Evolutionary conservation across 345 rosid species (phyloP).

Genomic region (Boechera divaricarpa): DNA sequence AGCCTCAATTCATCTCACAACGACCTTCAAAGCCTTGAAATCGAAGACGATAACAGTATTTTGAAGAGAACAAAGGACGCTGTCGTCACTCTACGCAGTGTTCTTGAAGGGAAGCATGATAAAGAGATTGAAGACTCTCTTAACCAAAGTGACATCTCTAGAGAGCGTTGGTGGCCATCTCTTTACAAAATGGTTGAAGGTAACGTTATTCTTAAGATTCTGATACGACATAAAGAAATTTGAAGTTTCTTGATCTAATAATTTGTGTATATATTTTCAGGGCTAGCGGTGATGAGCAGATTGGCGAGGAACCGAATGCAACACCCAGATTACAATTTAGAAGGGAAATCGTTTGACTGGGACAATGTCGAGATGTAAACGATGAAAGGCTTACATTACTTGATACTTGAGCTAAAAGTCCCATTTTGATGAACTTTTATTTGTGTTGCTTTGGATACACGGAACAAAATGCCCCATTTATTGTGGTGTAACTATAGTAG

Average conservation of each 20-base stretch:
- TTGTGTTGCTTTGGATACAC: slow-evolving; percentile 33
- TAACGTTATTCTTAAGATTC: slow-evolving; percentile 30
- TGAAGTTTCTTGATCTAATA: slow-evolving; percentile 4
- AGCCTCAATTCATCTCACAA: slow-evolving; percentile 76
- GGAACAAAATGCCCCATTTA: slow-evolving; percentile 10
- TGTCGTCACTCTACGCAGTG: slow-evolving; percentile 68
- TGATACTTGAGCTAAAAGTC: background rate
- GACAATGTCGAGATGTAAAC: slow-evolving; percentile 57
- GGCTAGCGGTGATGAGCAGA: slow-evolving; percentile 82
- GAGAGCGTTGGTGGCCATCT: slow-evolving; percentile 90
- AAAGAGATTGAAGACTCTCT: slow-evolving; percentile 63
- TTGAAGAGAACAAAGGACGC: slow-evolving; percentile 82
- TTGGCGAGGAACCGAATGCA: slow-evolving; percentile 62
- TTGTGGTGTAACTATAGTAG: slow-evolving; percentile 13
- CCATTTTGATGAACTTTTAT: slow-evolving; percentile 19
- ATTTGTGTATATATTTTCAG: slow-evolving; percentile 50
- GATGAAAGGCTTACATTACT: background rate
- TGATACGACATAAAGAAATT: background rate
- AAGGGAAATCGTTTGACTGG: slow-evolving; percentile 64
- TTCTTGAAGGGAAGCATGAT: slow-evolving; percentile 82
- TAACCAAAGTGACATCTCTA: slow-evolving; percentile 54
- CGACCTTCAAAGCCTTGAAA: slow-evolving; percentile 64
- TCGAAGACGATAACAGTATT: slow-evolving; percentile 59
- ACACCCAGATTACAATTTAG: slow-evolving; percentile 48
- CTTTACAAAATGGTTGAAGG: slow-evolving; percentile 92